Conservation (phyloP, 169 alveolate species). For the Condylostoma magnum region DNA sequence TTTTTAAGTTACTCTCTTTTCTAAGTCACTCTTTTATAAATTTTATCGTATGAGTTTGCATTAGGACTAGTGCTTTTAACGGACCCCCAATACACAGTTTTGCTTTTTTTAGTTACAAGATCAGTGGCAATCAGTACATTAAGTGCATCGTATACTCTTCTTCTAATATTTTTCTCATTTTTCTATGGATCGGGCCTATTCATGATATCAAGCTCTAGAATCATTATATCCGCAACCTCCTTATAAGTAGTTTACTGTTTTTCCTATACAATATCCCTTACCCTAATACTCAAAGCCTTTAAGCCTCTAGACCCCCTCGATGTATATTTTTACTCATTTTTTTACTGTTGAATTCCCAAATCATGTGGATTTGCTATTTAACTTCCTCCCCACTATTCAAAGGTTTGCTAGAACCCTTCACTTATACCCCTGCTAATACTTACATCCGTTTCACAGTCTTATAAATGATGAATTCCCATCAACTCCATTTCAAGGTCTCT, state of each 20-base stretch:
- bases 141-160: slow-evolving; percentile 76
- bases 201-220: background rate
- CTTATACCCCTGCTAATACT: background rate
- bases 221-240: slow-evolving; percentile 15
- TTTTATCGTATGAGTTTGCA: background rate
- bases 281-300: background rate
- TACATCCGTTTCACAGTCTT: background rate
- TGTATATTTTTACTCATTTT: background rate
- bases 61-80: background rate
- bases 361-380: slow-evolving; percentile 5
- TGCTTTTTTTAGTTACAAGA: slow-evolving; percentile 56
- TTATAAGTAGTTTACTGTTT: slow-evolving; percentile 14
- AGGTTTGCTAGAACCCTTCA: slow-evolving; percentile 24
- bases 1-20: slow-evolving; percentile 8
- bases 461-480: background rate
- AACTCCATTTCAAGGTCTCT: background rate
- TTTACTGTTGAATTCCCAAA: background rate
- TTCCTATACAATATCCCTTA: background rate
- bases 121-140: slow-evolving; percentile 74
- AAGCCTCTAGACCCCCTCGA: slow-evolving; percentile 3
- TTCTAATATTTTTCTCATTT: slow-evolving; percentile 75
- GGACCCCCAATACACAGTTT: background rate
- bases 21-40: background rate
- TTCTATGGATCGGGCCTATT: slow-evolving; percentile 28
- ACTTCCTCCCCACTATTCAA: background rate